Evolutionary conservation across 2,329 filamentous ascomycete genomes (phyloP).

Genomic region (Myriosclerotinia curreyana): DNA sequence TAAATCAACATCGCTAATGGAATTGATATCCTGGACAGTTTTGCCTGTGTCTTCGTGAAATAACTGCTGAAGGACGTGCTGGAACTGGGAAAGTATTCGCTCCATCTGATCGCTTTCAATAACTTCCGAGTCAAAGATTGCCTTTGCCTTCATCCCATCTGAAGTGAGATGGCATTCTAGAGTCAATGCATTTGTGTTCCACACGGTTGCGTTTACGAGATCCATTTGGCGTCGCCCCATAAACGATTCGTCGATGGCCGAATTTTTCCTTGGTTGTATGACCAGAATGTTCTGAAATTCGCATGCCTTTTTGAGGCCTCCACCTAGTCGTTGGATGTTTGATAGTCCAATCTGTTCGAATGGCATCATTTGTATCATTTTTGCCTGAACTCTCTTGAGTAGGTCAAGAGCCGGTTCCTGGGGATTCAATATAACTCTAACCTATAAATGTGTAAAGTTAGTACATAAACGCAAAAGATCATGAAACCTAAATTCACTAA

Average conservation of each 20-base stretch:
- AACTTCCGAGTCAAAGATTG: conserved; percentile 11
- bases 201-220: conserved; percentile 3
- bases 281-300: conserved; percentile 31
- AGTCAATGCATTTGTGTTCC: conserved; percentile 13
- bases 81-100: conserved; percentile 9
- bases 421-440: conserved; percentile 2
- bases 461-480: background rate
- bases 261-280: conserved; percentile 25
- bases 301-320: conserved; percentile 24
- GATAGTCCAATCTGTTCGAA: conserved; percentile 47
- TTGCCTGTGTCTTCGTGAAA: background rate
- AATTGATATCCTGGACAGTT: conserved; percentile 3
- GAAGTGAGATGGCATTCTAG: conserved; percentile 2
- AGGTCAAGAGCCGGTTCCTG: background rate
- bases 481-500: background rate
- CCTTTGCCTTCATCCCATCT: conserved; percentile 7
- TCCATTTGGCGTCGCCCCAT: conserved; percentile 1
- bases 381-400: conserved; percentile 9
- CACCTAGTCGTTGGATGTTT: conserved; percentile 27
- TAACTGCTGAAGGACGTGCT: conserved; percentile 4
- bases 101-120: conserved; percentile 6
- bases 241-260: background rate
- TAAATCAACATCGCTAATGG: conserved; percentile 19
- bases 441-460: background rate
- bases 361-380: conserved; percentile 41